Evolutionary conservation across 2,329 filamentous ascomycete species (phyloP), one percentile per base, ranked within the genome.

Genomic region (Sclerotinia subarctica): DNA sequence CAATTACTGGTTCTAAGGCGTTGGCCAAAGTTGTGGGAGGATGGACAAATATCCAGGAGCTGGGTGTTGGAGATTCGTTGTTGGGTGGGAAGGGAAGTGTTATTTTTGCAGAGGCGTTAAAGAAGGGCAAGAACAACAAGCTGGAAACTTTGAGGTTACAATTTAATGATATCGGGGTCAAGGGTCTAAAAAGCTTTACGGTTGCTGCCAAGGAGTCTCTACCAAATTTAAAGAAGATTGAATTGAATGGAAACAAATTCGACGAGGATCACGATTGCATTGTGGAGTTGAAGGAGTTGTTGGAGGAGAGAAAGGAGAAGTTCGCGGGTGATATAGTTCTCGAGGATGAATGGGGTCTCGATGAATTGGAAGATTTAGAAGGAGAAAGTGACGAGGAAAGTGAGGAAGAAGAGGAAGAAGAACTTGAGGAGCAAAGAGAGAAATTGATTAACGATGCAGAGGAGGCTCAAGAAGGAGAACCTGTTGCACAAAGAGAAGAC

Each of bases 161-260:
- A 78, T 98, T 91, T 84, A 98, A 98, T 81, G 95, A 99, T 73
- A 95, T 99, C 77, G 93, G 91, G 52, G 83, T 89, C 0, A 85
- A 88, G 68, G 91, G 90, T 24, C 79, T 98, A 62, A 88, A 91
- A 77, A 85, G 84, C 3, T 83, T 99, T 66, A 85, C 89, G 3
- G 81, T 85, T 26, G 92, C 91, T 3, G 88, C 88, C 5, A 87
- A 87, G 74, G 81, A 85, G 11, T 83, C 84, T 2, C 84, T 99
- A 11, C 93, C 93, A 1, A 85, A 86, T 17, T 82, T 99, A 72
- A 90, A 90, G 81, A 89, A 94, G 75, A 87, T 99, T 62, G 95
- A 98, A 81, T 82, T 99, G 73, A 98, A 99, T 78, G 95, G 95
- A 63, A 99, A 99, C 82, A 95, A 93, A 77, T 97, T 99, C 74